Evolutionary conservation across 2,329 filamentous ascomycete species (phyloP).

Genomic region (Ascochyta lentis): DNA sequence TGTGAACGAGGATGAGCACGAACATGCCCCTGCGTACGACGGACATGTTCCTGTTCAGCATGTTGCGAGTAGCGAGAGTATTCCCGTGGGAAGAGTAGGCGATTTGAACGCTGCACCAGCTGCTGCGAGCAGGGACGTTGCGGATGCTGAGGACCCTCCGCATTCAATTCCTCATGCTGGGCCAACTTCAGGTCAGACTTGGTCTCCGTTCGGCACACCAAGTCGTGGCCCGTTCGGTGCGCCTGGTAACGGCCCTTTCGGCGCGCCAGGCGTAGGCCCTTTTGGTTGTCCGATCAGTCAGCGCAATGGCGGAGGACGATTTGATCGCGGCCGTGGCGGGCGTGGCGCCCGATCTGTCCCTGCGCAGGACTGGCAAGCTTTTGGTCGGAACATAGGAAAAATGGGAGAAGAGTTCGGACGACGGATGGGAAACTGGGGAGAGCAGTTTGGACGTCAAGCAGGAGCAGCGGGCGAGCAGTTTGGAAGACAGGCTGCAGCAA

Average conservation of each 20-base stretch:
- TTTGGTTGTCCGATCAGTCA: conserved; percentile 3
- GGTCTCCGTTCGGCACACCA: conserved; percentile 26
- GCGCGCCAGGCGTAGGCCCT: conserved; percentile 9
- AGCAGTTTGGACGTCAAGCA: conserved; percentile 38
- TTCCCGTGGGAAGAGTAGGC: conserved; percentile 31
- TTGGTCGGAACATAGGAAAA: conserved; percentile 29
- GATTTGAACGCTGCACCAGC: conserved; percentile 1
- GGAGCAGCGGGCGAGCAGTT: conserved; percentile 30
- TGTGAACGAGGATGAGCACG: conserved; percentile 19
- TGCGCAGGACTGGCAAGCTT: conserved; percentile 22
- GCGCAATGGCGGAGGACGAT: neutral
- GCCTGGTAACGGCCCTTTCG: conserved; percentile 17
- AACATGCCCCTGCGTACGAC: conserved; percentile 30
- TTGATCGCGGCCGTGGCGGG: neutral
- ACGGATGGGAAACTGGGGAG: conserved; percentile 37
- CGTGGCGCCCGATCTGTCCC: conserved; percentile 8
- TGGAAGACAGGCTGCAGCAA: conserved; percentile 20
- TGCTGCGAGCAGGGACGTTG: neutral
- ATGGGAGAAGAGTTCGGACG: conserved; percentile 46
- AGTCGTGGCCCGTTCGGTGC: conserved; percentile 18
- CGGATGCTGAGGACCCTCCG: conserved; percentile 29
- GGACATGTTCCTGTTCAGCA: conserved; percentile 36
- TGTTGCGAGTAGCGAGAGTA: conserved; percentile 25
- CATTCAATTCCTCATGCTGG: conserved; percentile 32
- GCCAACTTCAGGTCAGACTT: conserved; percentile 1